Conservation (phyloP, 2,329 filamentous ascomycete genomes). For the Trichoderma brevicompactum region DNA sequence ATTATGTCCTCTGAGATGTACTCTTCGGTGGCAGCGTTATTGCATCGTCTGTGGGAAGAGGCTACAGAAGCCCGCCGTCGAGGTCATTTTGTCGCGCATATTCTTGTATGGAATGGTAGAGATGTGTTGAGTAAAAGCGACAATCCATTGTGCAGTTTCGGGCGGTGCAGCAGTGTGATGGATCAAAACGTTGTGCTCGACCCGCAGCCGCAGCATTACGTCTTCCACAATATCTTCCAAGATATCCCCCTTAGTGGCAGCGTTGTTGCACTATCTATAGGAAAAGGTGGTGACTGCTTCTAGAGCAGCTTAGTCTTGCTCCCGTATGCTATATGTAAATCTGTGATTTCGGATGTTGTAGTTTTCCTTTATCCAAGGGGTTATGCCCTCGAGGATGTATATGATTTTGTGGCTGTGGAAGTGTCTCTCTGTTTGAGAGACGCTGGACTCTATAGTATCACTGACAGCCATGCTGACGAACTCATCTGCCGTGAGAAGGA, state of each 20-base stretch:
- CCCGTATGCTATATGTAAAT: constrained; percentile 67
- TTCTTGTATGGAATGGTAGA: constrained; percentile 74
- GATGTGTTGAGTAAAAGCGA: constrained; percentile 76
- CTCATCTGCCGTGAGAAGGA: constrained; percentile 64
- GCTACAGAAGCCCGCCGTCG: constrained; percentile 69
- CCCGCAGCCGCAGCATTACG: constrained; percentile 70
- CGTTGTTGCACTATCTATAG: too few species aligned
- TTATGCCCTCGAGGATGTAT: constrained; percentile 74
- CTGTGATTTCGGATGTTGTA: constrained; percentile 68
- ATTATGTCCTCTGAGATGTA: constrained; percentile 69
- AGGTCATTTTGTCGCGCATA: constrained; percentile 53
- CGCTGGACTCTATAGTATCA: constrained; percentile 61
- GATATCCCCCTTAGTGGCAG: constrained; percentile 51
- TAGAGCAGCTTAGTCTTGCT: constrained; percentile 38
- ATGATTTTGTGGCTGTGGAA: constrained; percentile 62
- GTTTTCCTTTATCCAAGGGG: constrained; percentile 69
- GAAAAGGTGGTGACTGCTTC: constrained; percentile 15
- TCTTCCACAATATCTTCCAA: constrained; percentile 73
- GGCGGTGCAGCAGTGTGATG: constrained; percentile 66
- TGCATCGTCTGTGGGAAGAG: constrained; percentile 39
- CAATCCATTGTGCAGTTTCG: constrained; percentile 75
- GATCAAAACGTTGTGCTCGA: constrained; percentile 67
- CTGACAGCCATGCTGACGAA: constrained; percentile 65
- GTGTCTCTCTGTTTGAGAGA: constrained; percentile 56
- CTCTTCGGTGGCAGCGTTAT: constrained; percentile 44